Conservation (phyloP, 1,139 yeast genomes). For the Pichia sp. region DNA sequence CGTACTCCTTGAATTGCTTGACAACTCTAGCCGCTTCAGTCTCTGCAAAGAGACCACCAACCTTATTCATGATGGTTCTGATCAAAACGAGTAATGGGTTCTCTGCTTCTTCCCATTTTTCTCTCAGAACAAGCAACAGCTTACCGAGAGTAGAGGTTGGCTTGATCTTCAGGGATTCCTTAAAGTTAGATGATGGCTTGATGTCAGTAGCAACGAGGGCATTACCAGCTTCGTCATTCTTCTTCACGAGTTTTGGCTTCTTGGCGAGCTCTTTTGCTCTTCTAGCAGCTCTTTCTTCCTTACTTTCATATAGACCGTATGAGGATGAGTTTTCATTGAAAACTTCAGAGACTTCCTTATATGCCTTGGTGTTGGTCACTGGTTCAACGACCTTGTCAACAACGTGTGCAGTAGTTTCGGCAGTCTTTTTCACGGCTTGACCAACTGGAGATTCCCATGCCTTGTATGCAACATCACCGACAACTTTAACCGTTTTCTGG, state of each 20-base stretch:
- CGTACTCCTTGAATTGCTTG: constrained; percentile 80
- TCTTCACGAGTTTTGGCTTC: constrained; percentile 59
- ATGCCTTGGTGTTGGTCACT: constrained; percentile 82
- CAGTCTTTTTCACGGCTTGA: constrained; percentile 77
- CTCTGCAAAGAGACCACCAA: constrained; percentile 88
- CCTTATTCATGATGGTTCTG: constrained; percentile 72
- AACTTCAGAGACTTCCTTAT: constrained; percentile 81
- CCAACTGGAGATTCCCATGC: constrained; percentile 98
- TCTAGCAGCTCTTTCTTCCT: constrained; percentile 72
- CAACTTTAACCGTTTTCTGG: constrained; percentile 87
- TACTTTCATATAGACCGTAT: constrained; percentile 89
- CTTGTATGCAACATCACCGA: constrained; percentile 80
- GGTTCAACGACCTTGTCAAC: constrained; percentile 91
- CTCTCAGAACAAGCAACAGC: constrained; percentile 51
- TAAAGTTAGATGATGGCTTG: constrained; percentile 43
- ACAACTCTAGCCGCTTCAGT: constrained; percentile 93
- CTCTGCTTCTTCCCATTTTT: constrained; percentile 89
- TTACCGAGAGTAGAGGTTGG: constrained; percentile 66
- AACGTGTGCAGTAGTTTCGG: constrained; percentile 69
- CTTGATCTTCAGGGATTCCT: constrained; percentile 63
- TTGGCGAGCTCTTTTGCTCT: constrained; percentile 61
- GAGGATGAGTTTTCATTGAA: constrained; percentile 88
- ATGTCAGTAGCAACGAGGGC: constrained; percentile 78
- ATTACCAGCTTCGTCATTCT: constrained; percentile 82
- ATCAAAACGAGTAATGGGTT: constrained; percentile 81